Evolutionary conservation across 2,329 filamentous ascomycete genomes (phyloP).

Genomic region (Fusarium algeriense): DNA sequence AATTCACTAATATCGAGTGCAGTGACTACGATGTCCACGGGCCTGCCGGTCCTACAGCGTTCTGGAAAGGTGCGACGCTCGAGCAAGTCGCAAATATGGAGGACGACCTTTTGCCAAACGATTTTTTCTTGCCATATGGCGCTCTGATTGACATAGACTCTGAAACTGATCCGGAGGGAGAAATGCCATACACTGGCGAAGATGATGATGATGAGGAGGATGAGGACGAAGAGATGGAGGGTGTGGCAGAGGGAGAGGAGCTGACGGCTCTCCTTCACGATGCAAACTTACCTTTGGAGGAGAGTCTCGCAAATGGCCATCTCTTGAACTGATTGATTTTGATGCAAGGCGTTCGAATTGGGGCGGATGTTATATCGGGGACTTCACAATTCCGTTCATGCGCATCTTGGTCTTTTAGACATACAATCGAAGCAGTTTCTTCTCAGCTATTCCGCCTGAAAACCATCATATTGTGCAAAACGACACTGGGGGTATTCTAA

Average conservation of each 20-base stretch:
- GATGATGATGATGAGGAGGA: conserved; percentile 32
- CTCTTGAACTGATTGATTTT: background rate
- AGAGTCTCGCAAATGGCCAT: conserved; percentile 11
- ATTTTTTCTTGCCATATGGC: conserved; percentile 50
- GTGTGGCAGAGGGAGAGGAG: conserved; percentile 28
- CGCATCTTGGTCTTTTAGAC: background rate
- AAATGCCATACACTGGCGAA: conserved; percentile 45
- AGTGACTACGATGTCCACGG: conserved; percentile 76
- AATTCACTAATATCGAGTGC: background rate
- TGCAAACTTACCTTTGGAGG: conserved; percentile 34
- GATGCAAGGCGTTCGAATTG: background rate
- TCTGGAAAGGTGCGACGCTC: conserved; percentile 78
- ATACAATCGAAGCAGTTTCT: background rate
- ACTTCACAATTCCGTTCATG: background rate
- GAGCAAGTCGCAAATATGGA: conserved; percentile 43
- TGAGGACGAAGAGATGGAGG: conserved; percentile 30
- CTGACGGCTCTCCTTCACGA: conserved; percentile 37
- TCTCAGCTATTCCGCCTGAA: background rate
- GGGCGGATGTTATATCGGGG: background rate
- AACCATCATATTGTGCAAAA: conserved; percentile 29
- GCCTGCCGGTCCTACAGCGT: conserved; percentile 79
- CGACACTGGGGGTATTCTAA: conserved; percentile 48
- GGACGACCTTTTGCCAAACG: conserved; percentile 50
- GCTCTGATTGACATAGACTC: conserved; percentile 35
- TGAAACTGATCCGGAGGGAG: conserved; percentile 44